phyloP scores from a whole-genome alignment of 129 eudicot genomes.

The Kitagawia praeruptora region DNA sequence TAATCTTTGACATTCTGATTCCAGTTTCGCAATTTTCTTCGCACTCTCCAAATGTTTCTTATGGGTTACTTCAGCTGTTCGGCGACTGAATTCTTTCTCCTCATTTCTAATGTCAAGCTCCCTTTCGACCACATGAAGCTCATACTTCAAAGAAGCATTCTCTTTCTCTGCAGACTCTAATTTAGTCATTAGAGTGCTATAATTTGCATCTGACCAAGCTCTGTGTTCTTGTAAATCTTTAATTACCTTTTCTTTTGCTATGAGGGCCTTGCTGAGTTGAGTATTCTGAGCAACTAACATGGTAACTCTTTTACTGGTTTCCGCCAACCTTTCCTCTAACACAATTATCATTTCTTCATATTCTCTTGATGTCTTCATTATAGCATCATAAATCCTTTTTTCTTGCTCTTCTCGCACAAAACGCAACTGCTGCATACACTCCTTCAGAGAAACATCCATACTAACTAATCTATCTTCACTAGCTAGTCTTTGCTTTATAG shows the following conservation, averaged over 20 bases:
- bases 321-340: constrained; percentile 54
- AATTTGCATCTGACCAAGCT: constrained; percentile 45
- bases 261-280: constrained; percentile 51
- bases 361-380: constrained; percentile 56
- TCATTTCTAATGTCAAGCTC: constrained; percentile 91
- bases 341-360: constrained; percentile 35
- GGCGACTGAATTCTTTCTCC: constrained; percentile 69
- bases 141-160: constrained; percentile 65
- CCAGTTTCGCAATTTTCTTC: constrained; percentile 69
- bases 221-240: constrained; percentile 39
- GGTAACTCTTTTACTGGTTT: constrained; percentile 39
- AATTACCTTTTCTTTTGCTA: constrained; percentile 52
- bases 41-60: constrained; percentile 67
- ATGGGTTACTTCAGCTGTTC: constrained; percentile 64
- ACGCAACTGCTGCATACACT: constrained; percentile 86
- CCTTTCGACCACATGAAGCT: constrained; percentile 70
- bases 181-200: constrained; percentile 39
- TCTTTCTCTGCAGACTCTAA: constrained; percentile 62
- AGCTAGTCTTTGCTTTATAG: constrained; percentile 42
- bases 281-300: constrained; percentile 46
- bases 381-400: constrained; percentile 67
- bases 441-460: constrained; percentile 82
- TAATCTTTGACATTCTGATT: constrained; percentile 73
- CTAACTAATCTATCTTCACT: constrained; percentile 57
- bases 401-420: constrained; percentile 91